phyloP scores from a whole-genome alignment of 495 filamentous ascomycete species.

The Corynascus novoguineensis region DNA sequence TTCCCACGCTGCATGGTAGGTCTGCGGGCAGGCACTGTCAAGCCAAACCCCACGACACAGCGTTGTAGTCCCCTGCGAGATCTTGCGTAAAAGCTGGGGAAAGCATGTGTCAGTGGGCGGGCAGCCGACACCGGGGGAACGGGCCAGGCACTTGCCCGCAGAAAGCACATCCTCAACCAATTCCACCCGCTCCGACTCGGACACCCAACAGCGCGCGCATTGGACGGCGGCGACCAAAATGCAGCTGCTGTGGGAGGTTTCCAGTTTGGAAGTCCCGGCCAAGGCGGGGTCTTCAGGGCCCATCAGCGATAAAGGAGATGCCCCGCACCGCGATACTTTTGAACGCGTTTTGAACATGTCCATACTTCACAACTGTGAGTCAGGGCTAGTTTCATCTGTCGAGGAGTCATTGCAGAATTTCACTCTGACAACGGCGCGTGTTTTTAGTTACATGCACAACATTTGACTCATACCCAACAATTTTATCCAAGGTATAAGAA shows the following conservation, averaged over 20 bases:
- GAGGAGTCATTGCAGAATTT: neutral
- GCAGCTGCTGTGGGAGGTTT: neutral
- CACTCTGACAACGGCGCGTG: neutral
- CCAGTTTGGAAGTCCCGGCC: neutral
- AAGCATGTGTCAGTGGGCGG: conserved; percentile 17
- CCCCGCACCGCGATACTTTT: conserved; percentile 4
- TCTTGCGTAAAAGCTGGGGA: conserved; percentile 25
- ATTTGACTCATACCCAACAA: conserved; percentile 4
- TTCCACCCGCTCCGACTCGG: neutral
- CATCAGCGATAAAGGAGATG: conserved; percentile 6
- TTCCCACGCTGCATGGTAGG: conserved; percentile 9
- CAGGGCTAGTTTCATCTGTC: neutral
- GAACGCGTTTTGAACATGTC: neutral
- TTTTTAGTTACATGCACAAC: neutral
- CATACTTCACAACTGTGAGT: neutral
- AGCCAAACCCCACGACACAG: conserved; percentile 20
- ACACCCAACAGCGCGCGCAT: conserved; percentile 5
- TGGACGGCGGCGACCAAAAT: neutral
- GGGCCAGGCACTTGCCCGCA: neutral
- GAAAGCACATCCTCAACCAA: neutral
- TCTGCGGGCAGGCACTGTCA: neutral
- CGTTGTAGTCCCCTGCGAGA: conserved; percentile 21
- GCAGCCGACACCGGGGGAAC: conserved; percentile 14
- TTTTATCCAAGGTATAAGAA: too few species aligned
- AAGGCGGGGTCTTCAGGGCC: conserved; percentile 7